These are phyloP conservation scores for Metschnikowia koreensis DNA, from an alignment of 805 yeast species.

Conservation along the genomic window DNA sequence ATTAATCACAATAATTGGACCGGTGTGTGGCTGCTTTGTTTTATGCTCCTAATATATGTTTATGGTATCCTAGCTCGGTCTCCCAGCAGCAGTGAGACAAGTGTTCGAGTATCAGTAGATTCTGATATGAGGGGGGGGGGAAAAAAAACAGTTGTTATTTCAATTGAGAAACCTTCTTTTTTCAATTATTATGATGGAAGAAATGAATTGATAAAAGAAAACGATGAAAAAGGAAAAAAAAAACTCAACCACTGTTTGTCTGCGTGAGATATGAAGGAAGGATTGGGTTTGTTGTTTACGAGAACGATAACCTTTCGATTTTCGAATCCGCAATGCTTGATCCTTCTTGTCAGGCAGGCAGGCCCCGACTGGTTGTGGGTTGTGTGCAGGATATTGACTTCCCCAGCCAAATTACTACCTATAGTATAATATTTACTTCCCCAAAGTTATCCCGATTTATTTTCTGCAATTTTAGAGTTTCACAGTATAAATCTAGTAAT, in stretches of 20 bases:
- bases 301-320: background rate
- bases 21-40: no score
- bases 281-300: background rate
- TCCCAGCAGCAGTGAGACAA: no score
- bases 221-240: background rate
- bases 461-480: no score
- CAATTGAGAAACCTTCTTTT: no score
- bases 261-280: background rate
- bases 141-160: background rate
- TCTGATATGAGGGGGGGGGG: background rate
- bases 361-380: background rate
- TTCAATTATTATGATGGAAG: background rate
- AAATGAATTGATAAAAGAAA: background rate
- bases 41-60: no score
- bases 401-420: no score
- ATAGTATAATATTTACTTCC: no score
- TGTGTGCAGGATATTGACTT: background rate
- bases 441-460: no score
- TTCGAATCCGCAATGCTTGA: background rate
- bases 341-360: background rate
- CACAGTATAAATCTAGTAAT: no score
- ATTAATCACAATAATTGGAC: no score
- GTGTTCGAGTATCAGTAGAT: no score
- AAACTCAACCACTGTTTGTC: background rate
- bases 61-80: no score